Evolutionary conservation across 352 stramenopile genomes (phyloP).

Genomic region (Aphanomyces euteiches): DNA sequence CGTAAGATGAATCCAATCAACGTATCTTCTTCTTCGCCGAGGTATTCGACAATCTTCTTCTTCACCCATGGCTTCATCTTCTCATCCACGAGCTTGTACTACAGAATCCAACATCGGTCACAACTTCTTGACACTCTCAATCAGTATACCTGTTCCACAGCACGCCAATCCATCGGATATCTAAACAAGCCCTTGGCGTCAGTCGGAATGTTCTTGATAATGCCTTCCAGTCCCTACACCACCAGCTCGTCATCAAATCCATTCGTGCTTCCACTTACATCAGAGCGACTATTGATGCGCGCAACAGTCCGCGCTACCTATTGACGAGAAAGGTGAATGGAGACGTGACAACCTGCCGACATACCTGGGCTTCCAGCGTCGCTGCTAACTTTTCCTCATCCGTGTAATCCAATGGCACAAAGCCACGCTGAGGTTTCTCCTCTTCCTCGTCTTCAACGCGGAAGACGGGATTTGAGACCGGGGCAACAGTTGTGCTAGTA

Average conservation of each 20-base stretch:
- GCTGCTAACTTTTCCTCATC: constrained; percentile 42
- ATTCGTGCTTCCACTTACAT: constrained; percentile 25
- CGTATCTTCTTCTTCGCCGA: constrained; percentile 47
- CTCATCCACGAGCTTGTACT: constrained; percentile 37
- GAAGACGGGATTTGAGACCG: constrained; percentile 34
- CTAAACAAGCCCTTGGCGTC: constrained; percentile 40
- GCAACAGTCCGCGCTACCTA: constrained; percentile 36
- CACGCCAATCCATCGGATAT: constrained; percentile 42
- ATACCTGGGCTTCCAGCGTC: constrained; percentile 7
- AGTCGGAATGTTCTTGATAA: constrained; percentile 48
- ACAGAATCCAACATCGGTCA: neutral
- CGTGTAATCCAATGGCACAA: constrained; percentile 51
- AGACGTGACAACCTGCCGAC: too few species aligned
- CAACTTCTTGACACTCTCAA: neutral
- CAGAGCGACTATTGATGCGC: constrained; percentile 42
- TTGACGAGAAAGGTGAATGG: too few species aligned
- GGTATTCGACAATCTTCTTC: constrained; percentile 53
- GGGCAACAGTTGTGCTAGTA: neutral
- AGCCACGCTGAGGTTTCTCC: constrained; percentile 42
- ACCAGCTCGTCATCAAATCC: neutral
- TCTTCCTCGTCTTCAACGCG: constrained; percentile 41
- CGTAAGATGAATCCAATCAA: constrained; percentile 47
- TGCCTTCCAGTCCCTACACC: constrained; percentile 40
- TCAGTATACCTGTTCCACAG: constrained; percentile 34
- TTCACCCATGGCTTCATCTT: constrained; percentile 49